phyloP scores from a whole-genome alignment of 345 rosid species.

The Citropsis articulata region DNA sequence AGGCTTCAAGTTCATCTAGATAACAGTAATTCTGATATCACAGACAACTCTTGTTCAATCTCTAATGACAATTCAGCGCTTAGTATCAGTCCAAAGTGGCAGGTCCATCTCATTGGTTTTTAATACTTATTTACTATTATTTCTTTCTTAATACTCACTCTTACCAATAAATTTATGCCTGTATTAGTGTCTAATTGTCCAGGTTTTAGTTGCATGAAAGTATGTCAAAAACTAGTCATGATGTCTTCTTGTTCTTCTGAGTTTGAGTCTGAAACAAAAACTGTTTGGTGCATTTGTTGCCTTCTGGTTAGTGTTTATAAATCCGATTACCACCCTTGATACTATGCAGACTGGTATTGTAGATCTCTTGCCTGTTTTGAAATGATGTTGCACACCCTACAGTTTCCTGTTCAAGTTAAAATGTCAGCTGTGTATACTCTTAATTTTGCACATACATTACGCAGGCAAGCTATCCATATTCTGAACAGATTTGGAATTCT shows the following conservation, averaged over 20 bases:
- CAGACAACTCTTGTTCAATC: constrained; percentile 34
- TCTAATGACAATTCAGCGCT: constrained; percentile 24
- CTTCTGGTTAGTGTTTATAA: no score
- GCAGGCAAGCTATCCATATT: neutral
- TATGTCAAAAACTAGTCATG: neutral
- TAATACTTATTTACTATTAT: neutral
- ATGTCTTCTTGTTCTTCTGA: neutral
- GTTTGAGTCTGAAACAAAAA: neutral
- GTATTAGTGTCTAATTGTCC: neutral
- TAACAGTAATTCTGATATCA: constrained; percentile 27
- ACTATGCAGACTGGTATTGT: no score
- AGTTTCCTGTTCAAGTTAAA: neutral
- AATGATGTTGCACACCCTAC: no score
- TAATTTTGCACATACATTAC: neutral
- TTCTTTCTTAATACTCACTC: neutral
- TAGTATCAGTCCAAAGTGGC: constrained; percentile 37
- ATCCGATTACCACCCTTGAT: neutral
- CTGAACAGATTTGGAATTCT: neutral
- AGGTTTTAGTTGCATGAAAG: neutral
- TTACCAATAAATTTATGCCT: neutral
- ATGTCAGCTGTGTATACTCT: neutral
- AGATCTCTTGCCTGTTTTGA: no score
- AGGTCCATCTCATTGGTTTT: constrained; percentile 44
- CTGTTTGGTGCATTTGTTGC: neutral
- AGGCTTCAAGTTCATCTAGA: constrained; percentile 35